Base-by-base conservation (phyloP, 169 alveolate species). In the Eimeria tenella region DNA sequence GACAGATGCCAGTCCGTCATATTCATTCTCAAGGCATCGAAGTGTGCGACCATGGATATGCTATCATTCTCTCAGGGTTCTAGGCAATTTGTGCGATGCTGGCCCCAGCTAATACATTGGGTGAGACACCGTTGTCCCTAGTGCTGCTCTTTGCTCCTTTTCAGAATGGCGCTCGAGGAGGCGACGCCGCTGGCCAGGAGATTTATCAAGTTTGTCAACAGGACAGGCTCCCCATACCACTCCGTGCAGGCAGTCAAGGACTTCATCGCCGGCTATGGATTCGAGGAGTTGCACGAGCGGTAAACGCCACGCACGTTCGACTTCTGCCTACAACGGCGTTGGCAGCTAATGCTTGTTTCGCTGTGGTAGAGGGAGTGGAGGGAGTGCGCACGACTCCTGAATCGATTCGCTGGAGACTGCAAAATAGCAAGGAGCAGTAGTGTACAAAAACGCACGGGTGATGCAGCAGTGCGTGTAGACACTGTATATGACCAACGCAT, bases 151-250 rank as follows among this genome's bases (percentile, higher is more conserved):
- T 25, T 5, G 21, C 52, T 53, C 52, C 70, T n/a, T 15, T 58
- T 53, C 50, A 83, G 90, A 58, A 83, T 83, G 90, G 75, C 75
- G 17, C 94, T 91, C 13, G 91, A 91, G 62, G 62, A 58, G 70
- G 94, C 86, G 21, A 42, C 86, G 70, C 86, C 65, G 74, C 23
- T 53, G 5, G 96, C 94, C 21, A 63, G 90, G 23, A 50, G 90
- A n/a, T 97, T 97, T 83, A 63, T 97, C 13, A 77, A 96, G 15
- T 97, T 95, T 79, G 94, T 96, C 11, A 97, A 97, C 88, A 86
- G 60, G 82, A 96, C 98, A 55, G 98, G 98, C 15, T 95, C 98
- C 0, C 98, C 98, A 17, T 96, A 95, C 81, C 98, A 97, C 96
- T 94, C 97, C 5, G 97, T 96, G 7, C 84, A 77, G 49, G 96